Base-by-base conservation (phyloP, 768 basidiomycete genomes). In the Macrolepiota albuminosa region DNA sequence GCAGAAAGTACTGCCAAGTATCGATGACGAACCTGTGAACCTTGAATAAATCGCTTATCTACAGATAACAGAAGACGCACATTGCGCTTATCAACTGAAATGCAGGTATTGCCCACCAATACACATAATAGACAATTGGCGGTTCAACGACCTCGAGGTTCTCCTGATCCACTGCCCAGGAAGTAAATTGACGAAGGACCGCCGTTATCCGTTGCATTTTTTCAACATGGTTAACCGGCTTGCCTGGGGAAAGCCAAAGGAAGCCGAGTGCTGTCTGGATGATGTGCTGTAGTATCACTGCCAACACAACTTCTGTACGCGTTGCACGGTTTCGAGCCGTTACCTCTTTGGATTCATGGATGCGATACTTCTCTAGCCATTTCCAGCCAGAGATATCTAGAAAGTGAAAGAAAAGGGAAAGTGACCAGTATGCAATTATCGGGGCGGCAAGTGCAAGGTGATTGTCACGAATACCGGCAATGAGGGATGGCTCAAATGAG, bases 1-100 rank as follows among this genome's bases (percentile, higher is more conserved):
- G 97, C 21, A 93, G 78, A 75, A 95, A 95, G 74, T 98, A 99
- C 72, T 99, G 95, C 94, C 94, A 98, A 36, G 95, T 95, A 76
- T 99, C 97, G 66, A 98, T 87, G 60, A 95, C 69, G 72, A 97
- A 91, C 78, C 97, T 96, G 62, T 3, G 26, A 21, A 26, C 24
- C 1, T 56, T 43, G 14, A 46, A 14, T 45, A 31, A 18, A 16
- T 24, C 26, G 14, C 29, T 21, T 26, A 24, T 29, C 51, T 29
- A 29, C 46, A 40, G 58, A 42, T n/a, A 42, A 58, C 51, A 33
- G 9, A 24, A n/a, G 8, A 86, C 94, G 70, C 69, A 98, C 96
- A 94, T 88, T 13, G 93, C 94, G 33, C 85, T 75, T 0, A 91
- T 63, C 37, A 95, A 74, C 73, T 94, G 94, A 9, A 78, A 68